Percentiles rank a stretch among this genome's conserved stretches.
Evolutionary conservation across 352 stramenopile species (phyloP).

Genomic region (Phytophthora ohioensis): DNA sequence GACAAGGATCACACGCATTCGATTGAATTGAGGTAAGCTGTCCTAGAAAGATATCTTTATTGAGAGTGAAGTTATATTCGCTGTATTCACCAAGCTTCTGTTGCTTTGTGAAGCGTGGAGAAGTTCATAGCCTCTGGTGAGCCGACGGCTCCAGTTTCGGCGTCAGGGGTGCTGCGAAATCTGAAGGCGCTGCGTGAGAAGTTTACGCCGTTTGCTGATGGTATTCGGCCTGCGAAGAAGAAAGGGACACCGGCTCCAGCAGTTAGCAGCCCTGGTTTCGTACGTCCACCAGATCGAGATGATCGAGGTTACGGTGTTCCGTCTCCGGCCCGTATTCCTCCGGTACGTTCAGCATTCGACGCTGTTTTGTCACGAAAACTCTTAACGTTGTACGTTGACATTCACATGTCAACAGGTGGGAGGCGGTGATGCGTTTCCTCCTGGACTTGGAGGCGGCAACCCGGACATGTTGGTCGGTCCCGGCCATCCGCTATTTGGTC

Average conservation of each 20-base stretch:
- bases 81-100: not conserved
- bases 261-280: slow-evolving; percentile 21
- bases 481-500: slow-evolving; percentile 77
- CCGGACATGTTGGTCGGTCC: slow-evolving; percentile 81
- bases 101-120: slow-evolving; percentile 36
- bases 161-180: slow-evolving; percentile 59
- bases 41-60: not conserved
- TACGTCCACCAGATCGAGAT: slow-evolving; percentile 23
- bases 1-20: slow-evolving; percentile 73
- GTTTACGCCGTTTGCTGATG: slow-evolving; percentile 64
- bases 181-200: slow-evolving; percentile 56
- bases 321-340: slow-evolving; percentile 47
- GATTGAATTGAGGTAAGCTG: slow-evolving; percentile 69
- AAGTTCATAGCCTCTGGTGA: slow-evolving; percentile 44
- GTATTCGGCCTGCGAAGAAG: slow-evolving; percentile 59
- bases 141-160: slow-evolving; percentile 30
- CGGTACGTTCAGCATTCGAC: slow-evolving; percentile 26
- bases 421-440: slow-evolving; percentile 71
- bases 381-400: not conserved
- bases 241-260: slow-evolving; percentile 5
- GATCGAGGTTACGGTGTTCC: slow-evolving; percentile 22
- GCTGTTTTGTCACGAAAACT: not conserved
- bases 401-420: slow-evolving; percentile 48
- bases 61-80: not conserved
- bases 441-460: slow-evolving; percentile 64